A percentile compares a stretch with the other conserved stretches of the same genome.
phyloP scores from a whole-genome alignment of 176 grass and related monocot species.

The Urochloa ruziziensis region DNA sequence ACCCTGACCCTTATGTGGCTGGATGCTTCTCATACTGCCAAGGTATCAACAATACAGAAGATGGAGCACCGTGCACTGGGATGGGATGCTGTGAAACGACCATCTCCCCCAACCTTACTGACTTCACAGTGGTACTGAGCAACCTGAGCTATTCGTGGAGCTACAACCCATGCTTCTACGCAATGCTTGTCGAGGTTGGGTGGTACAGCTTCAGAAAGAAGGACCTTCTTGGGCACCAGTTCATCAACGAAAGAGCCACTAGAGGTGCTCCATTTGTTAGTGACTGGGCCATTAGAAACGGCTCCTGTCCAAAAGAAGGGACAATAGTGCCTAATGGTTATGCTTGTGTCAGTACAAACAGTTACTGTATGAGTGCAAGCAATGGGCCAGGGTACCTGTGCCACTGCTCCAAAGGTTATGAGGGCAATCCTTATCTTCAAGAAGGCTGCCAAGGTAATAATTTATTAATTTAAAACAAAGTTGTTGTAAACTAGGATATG shows the following conservation, averaged over 20 bases:
- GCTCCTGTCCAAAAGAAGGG: slow-evolving; percentile 14
- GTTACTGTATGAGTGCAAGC: not conserved
- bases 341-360: slow-evolving; percentile 30
- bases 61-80: not conserved
- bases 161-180: slow-evolving; percentile 33
- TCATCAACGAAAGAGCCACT: not conserved
- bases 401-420: slow-evolving; percentile 30
- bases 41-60: not conserved
- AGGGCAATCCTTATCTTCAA: slow-evolving; percentile 35
- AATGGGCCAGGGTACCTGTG: slow-evolving; percentile 39
- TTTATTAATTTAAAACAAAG: not conserved
- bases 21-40: slow-evolving; percentile 4
- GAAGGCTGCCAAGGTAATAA: slow-evolving; percentile 32
- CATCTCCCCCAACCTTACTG: slow-evolving; percentile 13
- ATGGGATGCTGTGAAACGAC: not conserved
- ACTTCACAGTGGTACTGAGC: not conserved
- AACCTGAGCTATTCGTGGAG: not conserved
- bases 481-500: not conserved
- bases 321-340: not conserved
- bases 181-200: slow-evolving; percentile 1
- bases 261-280: not conserved
- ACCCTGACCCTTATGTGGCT: not conserved
- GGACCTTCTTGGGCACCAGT: not conserved
- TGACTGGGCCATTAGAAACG: slow-evolving; percentile 37
- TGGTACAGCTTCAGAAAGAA: slow-evolving; percentile 34